A percentile compares a stretch with the other conserved stretches of the same genome.
These are phyloP conservation scores for Sugiyamaella novakii DNA, from an alignment of 1,139 yeast genomes.

Conservation along the genomic window DNA sequence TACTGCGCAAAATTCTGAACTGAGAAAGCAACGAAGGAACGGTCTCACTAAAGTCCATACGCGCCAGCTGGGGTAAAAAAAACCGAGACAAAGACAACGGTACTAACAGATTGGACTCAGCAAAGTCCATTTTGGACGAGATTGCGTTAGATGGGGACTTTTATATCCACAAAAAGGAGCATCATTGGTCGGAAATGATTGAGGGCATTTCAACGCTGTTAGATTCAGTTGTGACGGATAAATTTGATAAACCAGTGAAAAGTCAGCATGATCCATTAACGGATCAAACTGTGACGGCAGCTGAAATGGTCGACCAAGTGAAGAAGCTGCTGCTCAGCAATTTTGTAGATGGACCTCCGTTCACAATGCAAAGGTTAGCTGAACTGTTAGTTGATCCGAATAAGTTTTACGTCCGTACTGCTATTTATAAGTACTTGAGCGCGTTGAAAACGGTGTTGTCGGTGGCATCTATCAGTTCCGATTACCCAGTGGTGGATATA, in stretches of 20 bases:
- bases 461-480: conserved; percentile 41
- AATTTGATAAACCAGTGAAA: conserved; percentile 56
- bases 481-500: conserved; percentile 34
- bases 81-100: not conserved
- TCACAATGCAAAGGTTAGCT: conserved; percentile 57
- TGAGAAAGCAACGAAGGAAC: too few relatives aligned
- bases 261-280: conserved; percentile 34
- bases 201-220: not conserved
- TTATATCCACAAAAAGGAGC: conserved; percentile 12
- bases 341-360: conserved; percentile 54
- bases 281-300: conserved; percentile 30
- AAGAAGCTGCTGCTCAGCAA: conserved; percentile 34
- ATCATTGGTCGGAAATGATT: conserved; percentile 11
- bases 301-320: conserved; percentile 32
- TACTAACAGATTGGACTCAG: not conserved
- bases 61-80: too few relatives aligned
- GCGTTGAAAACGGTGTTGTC: conserved; percentile 43
- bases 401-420: conserved; percentile 42
- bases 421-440: conserved; percentile 43
- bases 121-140: conserved; percentile 7
- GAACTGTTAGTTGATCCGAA: conserved; percentile 53
- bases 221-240: conserved; percentile 27
- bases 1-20: too few relatives aligned
- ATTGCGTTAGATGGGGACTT: conserved; percentile 22
- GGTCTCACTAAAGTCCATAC: too few relatives aligned